A percentile compares a stretch with the other conserved stretches of the same genome.
phyloP scores from a whole-genome alignment of 129 eudicot genomes.

The sunflower (Helianthus annuus) region HanXRQr2.0-SUNRISE NC_035446.2:127445043-127445542 shows the following conservation, averaged over 20 bases:
- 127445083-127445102: conserved; percentile 79
- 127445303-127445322: conserved; percentile 66
- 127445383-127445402: conserved; percentile 69
- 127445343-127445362: conserved; percentile 23
- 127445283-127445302: conserved; percentile 68
- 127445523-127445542: too few relatives aligned
- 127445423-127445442: neutral
- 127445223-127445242: neutral
- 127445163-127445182: conserved; percentile 86
- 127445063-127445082: conserved; percentile 75
- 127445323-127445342: conserved; percentile 38
- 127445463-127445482: too few relatives aligned
- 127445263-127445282: neutral
- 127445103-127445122: conserved; percentile 81
- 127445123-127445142: conserved; percentile 74
- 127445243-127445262: conserved; percentile 10
- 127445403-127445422: conserved; percentile 2
- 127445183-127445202: conserved; percentile 74
- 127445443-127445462: neutral
- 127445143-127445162: conserved; percentile 83
- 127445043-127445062: conserved; percentile 43
- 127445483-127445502: neutral
- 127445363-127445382: conserved; percentile 25
- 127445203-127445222: neutral
- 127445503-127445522: too few relatives aligned